phyloP scores from a whole-genome alignment of 208 protist species.

The Lotmaria passim region DNA sequence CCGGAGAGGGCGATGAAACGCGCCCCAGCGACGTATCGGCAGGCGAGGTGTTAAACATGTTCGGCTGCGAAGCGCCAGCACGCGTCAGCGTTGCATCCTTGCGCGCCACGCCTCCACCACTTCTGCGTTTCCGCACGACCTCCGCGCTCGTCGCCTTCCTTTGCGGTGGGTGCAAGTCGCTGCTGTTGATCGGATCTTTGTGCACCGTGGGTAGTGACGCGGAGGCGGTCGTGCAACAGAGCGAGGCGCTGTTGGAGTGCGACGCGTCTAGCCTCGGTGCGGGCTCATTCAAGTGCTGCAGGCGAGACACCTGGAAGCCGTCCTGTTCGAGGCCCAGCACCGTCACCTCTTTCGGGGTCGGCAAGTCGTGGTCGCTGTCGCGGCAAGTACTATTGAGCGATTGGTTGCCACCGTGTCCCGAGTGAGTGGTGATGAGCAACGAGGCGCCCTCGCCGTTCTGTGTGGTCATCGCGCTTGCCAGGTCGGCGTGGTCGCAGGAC shows the following conservation, averaged over 20 bases:
- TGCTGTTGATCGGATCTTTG: background rate
- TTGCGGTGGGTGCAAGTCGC: background rate
- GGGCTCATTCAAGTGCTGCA: background rate
- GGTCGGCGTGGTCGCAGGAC: background rate
- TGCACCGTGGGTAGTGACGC: background rate
- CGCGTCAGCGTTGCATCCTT: conserved; percentile 13
- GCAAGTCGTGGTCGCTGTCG: background rate
- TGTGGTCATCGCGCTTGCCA: background rate
- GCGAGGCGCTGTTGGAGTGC: conserved; percentile 1
- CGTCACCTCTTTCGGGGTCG: background rate
- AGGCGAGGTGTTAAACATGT: conserved; percentile 9
- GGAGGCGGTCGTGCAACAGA: conserved; percentile 7
- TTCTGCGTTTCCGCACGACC: background rate
- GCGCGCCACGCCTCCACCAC: background rate
- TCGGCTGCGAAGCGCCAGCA: conserved; percentile 1
- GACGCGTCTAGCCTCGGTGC: background rate
- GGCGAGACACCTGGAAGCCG: background rate
- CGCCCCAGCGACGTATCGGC: background rate
- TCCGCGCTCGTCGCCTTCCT: background rate
- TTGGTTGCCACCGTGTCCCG: background rate
- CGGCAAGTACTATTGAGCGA: conserved; percentile 3
- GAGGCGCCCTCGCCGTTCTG: background rate
- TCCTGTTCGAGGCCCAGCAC: conserved; percentile 2
- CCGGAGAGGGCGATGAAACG: background rate
- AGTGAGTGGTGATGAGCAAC: background rate